A percentile compares a stretch with the other conserved stretches of the same genome.
Evolutionary conservation across 345 rosid genomes (phyloP).

Genomic region (Draba incana): DNA sequence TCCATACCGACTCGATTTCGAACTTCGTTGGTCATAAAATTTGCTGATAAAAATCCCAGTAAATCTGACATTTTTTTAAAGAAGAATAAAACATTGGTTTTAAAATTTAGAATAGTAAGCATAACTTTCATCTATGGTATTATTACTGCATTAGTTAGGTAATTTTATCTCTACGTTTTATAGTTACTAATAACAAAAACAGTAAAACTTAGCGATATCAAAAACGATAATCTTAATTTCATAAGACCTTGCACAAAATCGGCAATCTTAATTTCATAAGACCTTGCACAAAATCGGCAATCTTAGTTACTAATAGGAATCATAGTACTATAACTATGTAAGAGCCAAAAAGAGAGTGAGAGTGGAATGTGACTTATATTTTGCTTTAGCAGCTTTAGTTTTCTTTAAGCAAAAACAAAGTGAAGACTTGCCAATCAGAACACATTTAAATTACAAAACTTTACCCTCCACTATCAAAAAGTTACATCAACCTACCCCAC

Average conservation of each 20-base stretch:
- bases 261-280: too few species aligned
- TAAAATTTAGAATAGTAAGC: not conserved
- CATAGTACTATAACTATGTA: too few species aligned
- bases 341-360: not conserved
- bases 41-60: not conserved
- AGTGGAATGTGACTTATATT: conserved; percentile 31
- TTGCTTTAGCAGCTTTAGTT: conserved; percentile 29
- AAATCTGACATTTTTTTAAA: not conserved
- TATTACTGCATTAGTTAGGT: too few species aligned
- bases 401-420: conserved; percentile 24
- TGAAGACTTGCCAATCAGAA: conserved; percentile 19
- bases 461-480: conserved; percentile 40
- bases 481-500: conserved; percentile 15
- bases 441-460: conserved; percentile 25
- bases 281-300: too few species aligned
- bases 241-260: too few species aligned
- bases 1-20: not conserved
- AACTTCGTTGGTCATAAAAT: not conserved
- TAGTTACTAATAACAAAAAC: too few species aligned
- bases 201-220: too few species aligned
- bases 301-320: too few species aligned
- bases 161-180: too few species aligned
- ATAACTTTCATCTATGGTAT: not conserved
- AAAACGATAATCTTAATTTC: too few species aligned
- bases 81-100: not conserved